Base-by-base conservation (phyloP, 2,329 filamentous ascomycete genomes). In the Trichoderma lentiforme region DNA sequence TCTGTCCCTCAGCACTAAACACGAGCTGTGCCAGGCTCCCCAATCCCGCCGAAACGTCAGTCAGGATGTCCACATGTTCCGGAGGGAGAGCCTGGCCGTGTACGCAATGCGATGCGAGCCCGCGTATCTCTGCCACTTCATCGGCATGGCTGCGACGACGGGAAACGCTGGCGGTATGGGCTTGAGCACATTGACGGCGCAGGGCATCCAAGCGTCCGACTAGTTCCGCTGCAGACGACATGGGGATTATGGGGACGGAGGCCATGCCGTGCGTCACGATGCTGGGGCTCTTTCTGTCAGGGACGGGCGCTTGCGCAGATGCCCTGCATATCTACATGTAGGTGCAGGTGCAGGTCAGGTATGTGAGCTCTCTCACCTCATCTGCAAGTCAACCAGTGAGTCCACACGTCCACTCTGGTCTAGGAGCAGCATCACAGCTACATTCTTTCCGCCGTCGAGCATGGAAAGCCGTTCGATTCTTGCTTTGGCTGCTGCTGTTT, bases 351-450 rank as follows among this genome's bases (percentile, higher is more conserved):
- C 36, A 39, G 36, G 39, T n/a, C 26, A 57, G 24, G 30, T 43
- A 24, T 34, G 12, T 32, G 4, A 7, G 12, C 34, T 69, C 34
- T 69, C 82, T 74, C 76, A 86, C 84, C 82, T 77, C 63, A 84
- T 78, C 66, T 88, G 85, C 43, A 88, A 76, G 18, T 76, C 78
- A 78, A 83, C 82, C 68, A 85, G 81, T 1, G 76, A 66, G 32
- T 78, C 75, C 75, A 82, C 80, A 34, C 79, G 70, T 14, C 74
- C 76, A 12, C 75, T 73, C 4, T 79, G 77, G 51, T 77, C 76
- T 53, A 87, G 74, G 18, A 88, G 78, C 67, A 87, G 83, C 18
- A 88, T 62, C 30, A 86, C 76, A n/a, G 80, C 85, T 11, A 80
- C 76, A 70, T 83, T 79, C 70, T 76, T 77, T 3, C 81, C 81